Evolutionary conservation across 495 filamentous ascomycete genomes (phyloP).

Genomic region (Penicillium bovifimosum): DNA sequence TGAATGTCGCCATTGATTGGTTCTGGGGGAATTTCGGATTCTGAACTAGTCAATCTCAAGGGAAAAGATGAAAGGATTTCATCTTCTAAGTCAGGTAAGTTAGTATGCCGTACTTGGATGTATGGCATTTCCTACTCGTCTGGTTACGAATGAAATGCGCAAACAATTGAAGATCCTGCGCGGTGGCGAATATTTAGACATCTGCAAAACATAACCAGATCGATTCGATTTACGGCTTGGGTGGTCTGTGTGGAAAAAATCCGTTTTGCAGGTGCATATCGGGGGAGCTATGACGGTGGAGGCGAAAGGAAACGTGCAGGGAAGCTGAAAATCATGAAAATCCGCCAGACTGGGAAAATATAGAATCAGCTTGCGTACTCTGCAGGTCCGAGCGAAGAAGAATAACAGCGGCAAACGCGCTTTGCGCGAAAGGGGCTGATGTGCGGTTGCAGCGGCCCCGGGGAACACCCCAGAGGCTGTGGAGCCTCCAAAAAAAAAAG

Average conservation of each 20-base stretch:
- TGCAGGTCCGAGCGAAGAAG: background rate
- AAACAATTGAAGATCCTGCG: background rate
- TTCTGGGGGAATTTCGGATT: background rate
- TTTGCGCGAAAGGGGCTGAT: constrained; percentile 29
- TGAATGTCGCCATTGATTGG: background rate
- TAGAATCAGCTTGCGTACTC: background rate
- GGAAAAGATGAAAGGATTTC: background rate
- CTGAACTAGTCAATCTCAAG: background rate
- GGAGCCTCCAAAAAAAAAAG: constrained; percentile 11
- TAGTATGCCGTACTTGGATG: background rate
- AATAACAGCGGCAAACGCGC: constrained; percentile 41
- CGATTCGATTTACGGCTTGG: background rate
- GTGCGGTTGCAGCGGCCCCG: constrained; percentile 32
- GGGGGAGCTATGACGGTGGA: constrained; percentile 1
- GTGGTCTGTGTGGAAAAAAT: background rate
- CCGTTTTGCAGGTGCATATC: background rate
- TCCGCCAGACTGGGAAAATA: background rate
- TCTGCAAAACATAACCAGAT: background rate
- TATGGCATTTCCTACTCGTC: background rate
- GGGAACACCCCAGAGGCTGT: constrained; percentile 30
- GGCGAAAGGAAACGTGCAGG: background rate
- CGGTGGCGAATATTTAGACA: background rate
- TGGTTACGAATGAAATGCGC: background rate
- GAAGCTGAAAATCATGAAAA: background rate
- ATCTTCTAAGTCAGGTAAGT: background rate